Base-by-base conservation (phyloP, 2,329 filamentous ascomycete genomes). In the Sclerotinia sclerotiorum region DNA sequence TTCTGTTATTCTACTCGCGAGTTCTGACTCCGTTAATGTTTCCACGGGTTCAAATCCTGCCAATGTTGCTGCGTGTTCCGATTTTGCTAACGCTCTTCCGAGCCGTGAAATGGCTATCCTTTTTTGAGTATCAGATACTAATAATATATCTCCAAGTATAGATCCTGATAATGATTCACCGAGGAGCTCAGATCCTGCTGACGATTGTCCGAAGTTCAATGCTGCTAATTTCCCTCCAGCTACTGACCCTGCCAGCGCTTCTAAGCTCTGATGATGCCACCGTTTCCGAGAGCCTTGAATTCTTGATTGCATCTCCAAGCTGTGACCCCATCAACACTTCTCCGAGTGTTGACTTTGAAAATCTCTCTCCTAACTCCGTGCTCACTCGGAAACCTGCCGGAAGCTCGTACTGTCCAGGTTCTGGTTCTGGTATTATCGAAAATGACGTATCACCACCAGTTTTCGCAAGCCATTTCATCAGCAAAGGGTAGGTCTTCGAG, bases 371-470 rank as follows among this genome's bases (percentile, higher is more conserved):
- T n/a, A 19, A 1, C 1, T 48, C 11, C 48, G 58, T 29, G 42
- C 27, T 42, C 35, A 49, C 21, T 55, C 13, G 8, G 19, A 35
- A 55, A 55, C 29, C 21, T 13, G 32, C 32, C 29, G 29, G 19
- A 55, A 55, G 21, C 19, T 11, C 19, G 35, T 35, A 1, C 21
- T 39, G 32, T 39, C 32, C 32, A n/a, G 32, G 27, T 13, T 32
- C 46, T 49, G n/a, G n/a, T 39, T 62, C 60, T 62, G 60, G 60
- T 51, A 39, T 51, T 13, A 62, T 51, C 17, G 15, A 39, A 24
- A 62, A 8, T 15, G 21, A 27, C 7, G 60, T 62, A 27, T 39
- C 8, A 11, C 60, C 29, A 3, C 29, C n/a, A 51, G 51, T 62
- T 13, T 2, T 13, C 7, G 32, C 19, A 8, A 51, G 15, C 46